Evolutionary conservation across 148 eudicot genomes (phyloP).

Genomic region (Beta vulgaris): DNA sequence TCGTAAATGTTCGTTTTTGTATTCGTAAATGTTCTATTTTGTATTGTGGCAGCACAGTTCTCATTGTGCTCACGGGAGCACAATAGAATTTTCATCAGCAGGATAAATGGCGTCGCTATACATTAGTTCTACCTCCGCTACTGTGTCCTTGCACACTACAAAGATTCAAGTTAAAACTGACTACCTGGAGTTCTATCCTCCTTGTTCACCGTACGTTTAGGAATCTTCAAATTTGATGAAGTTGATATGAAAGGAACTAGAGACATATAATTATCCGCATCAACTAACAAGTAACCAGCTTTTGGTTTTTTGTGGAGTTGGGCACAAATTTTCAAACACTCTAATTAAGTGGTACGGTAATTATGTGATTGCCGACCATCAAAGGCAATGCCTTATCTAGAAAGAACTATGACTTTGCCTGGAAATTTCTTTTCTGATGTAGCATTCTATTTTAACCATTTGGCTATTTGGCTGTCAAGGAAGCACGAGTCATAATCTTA

Average conservation of each 20-base stretch:
- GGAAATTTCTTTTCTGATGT: background rate
- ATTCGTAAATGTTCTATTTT: too few relatives aligned
- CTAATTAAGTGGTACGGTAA: background rate
- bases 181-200: constrained; percentile 4
- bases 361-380: background rate
- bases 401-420: background rate
- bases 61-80: too few relatives aligned
- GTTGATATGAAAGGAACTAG: background rate
- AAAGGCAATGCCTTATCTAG: background rate
- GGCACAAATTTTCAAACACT: background rate
- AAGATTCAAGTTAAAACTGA: background rate
- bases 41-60: too few relatives aligned
- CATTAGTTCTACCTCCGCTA: too few relatives aligned
- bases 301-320: background rate
- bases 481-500: constrained; percentile 2
- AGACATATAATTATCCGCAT: too few relatives aligned
- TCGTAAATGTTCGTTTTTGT: too few relatives aligned
- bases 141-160: background rate
- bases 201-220: background rate
- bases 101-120: too few relatives aligned
- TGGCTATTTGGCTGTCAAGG: background rate
- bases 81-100: too few relatives aligned
- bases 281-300: too few relatives aligned
- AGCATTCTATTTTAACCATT: background rate
- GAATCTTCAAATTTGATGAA: background rate